phyloP scores from a whole-genome alignment of 2,329 filamentous ascomycete species.

The Trichoderma semiorbis region DNA sequence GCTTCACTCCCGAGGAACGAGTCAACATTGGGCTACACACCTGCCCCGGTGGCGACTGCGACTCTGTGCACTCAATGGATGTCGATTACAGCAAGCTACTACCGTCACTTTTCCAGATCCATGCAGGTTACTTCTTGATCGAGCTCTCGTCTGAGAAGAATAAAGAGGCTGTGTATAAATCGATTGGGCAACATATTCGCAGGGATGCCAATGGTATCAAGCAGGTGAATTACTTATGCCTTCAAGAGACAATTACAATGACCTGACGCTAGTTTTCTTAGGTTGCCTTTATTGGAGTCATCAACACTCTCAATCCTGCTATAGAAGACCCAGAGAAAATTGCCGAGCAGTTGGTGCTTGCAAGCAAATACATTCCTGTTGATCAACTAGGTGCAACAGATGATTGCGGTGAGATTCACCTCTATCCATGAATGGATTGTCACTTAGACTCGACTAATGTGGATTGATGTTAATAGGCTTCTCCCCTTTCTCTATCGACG shows the following conservation, averaged over 20 bases:
- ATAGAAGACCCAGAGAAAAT: constrained; percentile 19
- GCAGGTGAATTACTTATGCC: neutral
- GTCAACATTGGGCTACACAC: constrained; percentile 20
- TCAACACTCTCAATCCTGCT: constrained; percentile 14
- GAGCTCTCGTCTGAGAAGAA: constrained; percentile 18
- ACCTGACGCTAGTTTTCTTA: neutral
- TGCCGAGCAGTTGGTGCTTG: constrained; percentile 14
- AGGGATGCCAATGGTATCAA: constrained; percentile 19
- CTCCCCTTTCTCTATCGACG: constrained; percentile 20
- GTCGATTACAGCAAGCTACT: constrained; percentile 17
- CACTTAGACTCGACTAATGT: neutral
- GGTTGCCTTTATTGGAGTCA: constrained; percentile 19
- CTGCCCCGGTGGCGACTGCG: constrained; percentile 20
- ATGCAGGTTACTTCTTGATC: constrained; percentile 20
- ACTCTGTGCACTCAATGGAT: constrained; percentile 16
- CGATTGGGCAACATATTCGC: constrained; percentile 16
- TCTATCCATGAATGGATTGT: neutral
- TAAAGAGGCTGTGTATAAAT: constrained; percentile 11
- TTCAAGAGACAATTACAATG: neutral
- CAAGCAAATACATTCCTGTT: constrained; percentile 12
- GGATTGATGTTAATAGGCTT: neutral
- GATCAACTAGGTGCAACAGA: constrained; percentile 20
- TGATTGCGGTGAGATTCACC: constrained; percentile 13
- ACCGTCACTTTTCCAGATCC: constrained; percentile 16
- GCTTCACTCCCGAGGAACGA: constrained; percentile 16